Evolutionary conservation across 116 monocot species (phyloP).

Genomic region (Zostera marina): DNA sequence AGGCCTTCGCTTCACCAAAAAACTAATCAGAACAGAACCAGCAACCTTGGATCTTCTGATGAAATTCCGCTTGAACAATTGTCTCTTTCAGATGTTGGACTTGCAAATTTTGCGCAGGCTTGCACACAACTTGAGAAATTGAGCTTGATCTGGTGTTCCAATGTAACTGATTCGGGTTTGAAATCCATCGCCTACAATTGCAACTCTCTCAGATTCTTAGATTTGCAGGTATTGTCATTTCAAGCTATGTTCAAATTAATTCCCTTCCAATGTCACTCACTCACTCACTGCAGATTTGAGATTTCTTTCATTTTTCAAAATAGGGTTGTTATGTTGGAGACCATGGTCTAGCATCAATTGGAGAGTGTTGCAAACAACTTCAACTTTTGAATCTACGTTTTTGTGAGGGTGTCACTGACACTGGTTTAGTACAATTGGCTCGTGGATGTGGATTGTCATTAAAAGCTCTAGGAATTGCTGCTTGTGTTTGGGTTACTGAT

Average conservation of each 20-base stretch:
- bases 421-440: slow-evolving; percentile 44
- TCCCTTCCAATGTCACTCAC: too few species aligned
- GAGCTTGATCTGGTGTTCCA: slow-evolving; percentile 76
- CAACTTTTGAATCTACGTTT: slow-evolving; percentile 60
- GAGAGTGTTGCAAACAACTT: slow-evolving; percentile 61
- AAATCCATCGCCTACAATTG: slow-evolving; percentile 57
- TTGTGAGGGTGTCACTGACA: slow-evolving; percentile 75
- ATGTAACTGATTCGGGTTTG: slow-evolving; percentile 49
- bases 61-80: slow-evolving; percentile 17
- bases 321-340: slow-evolving; percentile 96
- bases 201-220: slow-evolving; percentile 52
- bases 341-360: slow-evolving; percentile 65
- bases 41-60: slow-evolving; percentile 12
- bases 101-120: slow-evolving; percentile 37
- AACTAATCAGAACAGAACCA: slow-evolving; percentile 7
- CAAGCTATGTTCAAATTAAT: too few species aligned
- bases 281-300: not conserved
- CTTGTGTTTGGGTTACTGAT: slow-evolving; percentile 82
- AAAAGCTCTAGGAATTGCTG: slow-evolving; percentile 51
- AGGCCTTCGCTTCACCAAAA: slow-evolving; percentile 12
- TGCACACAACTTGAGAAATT: slow-evolving; percentile 58
- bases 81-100: slow-evolving; percentile 50
- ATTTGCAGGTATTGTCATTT: slow-evolving; percentile 8
- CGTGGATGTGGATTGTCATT: slow-evolving; percentile 44
- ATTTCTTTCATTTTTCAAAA: slow-evolving; percentile 4